Evolutionary conservation across 257 asterid genomes (phyloP), one percentile per base, ranked within the genome.

Genomic region (Mitragyna speciosa): DNA sequence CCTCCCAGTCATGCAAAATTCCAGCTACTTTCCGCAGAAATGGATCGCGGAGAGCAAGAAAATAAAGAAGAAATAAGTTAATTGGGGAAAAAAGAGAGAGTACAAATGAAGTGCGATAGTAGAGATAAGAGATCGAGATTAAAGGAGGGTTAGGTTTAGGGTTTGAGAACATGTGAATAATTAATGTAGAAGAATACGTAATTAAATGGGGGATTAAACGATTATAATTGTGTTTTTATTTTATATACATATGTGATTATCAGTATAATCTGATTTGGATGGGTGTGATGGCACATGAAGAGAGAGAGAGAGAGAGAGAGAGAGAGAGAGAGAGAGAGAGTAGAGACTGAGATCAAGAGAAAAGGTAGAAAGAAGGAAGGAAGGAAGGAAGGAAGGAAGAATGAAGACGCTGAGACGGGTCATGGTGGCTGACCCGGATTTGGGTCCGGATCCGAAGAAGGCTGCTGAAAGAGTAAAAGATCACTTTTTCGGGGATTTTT

Each of bases 301-400:
- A 78, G 69, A 77, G 68, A 49, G 77, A 81, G 72, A 78, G 19
- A 15, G 16, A 14, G 58, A 51, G 39, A 36, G 39, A 36, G 39
- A 36, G 39, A 36, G 39, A 36, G 39, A 36, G 39, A 36, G 39
- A 36, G 39, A 36, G 87, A 83, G 56, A 84, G 84, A 90, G 85
- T 75, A 91, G 82, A 89, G 92, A 85, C 87, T 82, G 86, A 79
- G 33, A 59, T 59, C 9, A 22, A 59, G 58, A 56, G 86, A 86
- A 84, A 71, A 79, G 67, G 78, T 19, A 72, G 75, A 63, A 43
- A 41, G 76, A 76, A 72, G 74, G 72, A 68, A 79, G 86, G 69
- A 77, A 76, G 75, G 72, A 4, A 6, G 51, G 52, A 17, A 54
- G 26, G 17, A 39, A 51, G 15, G 67, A 51, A 4, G 65, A 59